Conservation (phyloP, 2,329 filamentous ascomycete genomes). For the Tolypocladium endophyticum region DNA sequence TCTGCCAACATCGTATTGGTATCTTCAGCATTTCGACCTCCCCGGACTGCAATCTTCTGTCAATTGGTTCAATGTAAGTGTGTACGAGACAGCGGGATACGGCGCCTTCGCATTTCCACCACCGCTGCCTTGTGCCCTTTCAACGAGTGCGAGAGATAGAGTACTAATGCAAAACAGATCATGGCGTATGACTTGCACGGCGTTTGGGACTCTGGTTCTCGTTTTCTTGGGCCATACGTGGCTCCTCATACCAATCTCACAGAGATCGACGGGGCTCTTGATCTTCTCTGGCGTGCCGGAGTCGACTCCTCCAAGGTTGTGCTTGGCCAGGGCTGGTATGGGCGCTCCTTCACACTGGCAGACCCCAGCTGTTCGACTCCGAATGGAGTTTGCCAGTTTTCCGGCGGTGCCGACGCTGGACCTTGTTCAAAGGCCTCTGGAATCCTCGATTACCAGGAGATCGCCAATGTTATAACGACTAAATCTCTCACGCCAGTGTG, state of each 20-base stretch:
- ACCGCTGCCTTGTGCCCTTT: neutral
- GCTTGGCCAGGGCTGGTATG: neutral
- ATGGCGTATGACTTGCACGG: neutral
- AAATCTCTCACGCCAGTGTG: neutral
- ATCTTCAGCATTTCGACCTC: neutral
- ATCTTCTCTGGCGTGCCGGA: neutral
- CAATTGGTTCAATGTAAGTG: neutral
- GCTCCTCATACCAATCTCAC: neutral
- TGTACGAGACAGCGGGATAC: neutral
- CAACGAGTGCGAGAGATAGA: neutral
- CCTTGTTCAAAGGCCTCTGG: neutral
- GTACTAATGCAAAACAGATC: neutral
- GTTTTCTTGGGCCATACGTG: neutral
- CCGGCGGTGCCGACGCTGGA: neutral
- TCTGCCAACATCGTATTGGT: neutral
- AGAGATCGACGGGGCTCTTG: neutral
- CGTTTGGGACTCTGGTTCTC: neutral
- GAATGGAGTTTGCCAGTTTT: neutral
- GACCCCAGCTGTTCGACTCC: neutral
- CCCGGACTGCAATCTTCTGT: neutral
- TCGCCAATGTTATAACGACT: neutral
- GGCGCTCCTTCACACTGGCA: neutral
- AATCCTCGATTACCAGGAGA: neutral
- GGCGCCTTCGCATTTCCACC: neutral
- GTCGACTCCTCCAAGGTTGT: neutral